Base-by-base conservation (phyloP, 306 rosid genomes). In the Acmispon strigosus region DNA sequence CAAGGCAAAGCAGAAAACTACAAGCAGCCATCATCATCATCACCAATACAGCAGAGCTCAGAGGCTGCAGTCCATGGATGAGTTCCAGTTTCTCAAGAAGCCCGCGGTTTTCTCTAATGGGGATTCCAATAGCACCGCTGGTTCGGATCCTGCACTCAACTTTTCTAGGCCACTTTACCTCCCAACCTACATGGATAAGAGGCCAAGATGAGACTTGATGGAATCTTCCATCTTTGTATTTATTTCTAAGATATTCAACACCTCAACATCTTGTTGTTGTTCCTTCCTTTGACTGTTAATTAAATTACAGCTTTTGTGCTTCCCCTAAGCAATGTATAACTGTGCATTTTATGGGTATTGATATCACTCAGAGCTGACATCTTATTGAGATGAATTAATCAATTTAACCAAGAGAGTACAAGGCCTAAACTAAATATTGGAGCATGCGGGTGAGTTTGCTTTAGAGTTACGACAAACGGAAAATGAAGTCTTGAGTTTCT, bases 51-150 rank as follows among this genome's bases (percentile, higher is more conserved):
- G 83, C 14, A 80, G 96, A 82, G 54, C 78, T 61, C 87, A 83
- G 59, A 88, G 92, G 87, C 97, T 88, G 80, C 96, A 91, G 17
- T 89, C 97, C 50, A 87, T 86, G 96, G 97, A 91, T 43, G 96
- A 89, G 77, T 89, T 84, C 67, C 90, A 91, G 66, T 91, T 89
- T 78, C 72, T 87, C 61, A 83, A 84, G 75, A 87, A 58, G 57
- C 80, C 86, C 10, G 88, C 78, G 7, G 77, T 66, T 73, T 81
- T 87, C 82, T 82, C 85, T 2, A 85, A 78, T 62, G 92, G 76
- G 41, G 96, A 86, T 70, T 84, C 89, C 16, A 88, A 91, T 76
- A 87, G 96, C 74, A 80, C 53, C 55, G 93, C 77, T 32, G 87
- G 84, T 75, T 85, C 92, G 57, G 88, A 86, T 50, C 85, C 77